A percentile compares a stretch with the other conserved stretches of the same genome.
Evolutionary conservation across 2,329 filamentous ascomycete genomes (phyloP).

Genomic region (Ilyonectria mors-panacis): DNA sequence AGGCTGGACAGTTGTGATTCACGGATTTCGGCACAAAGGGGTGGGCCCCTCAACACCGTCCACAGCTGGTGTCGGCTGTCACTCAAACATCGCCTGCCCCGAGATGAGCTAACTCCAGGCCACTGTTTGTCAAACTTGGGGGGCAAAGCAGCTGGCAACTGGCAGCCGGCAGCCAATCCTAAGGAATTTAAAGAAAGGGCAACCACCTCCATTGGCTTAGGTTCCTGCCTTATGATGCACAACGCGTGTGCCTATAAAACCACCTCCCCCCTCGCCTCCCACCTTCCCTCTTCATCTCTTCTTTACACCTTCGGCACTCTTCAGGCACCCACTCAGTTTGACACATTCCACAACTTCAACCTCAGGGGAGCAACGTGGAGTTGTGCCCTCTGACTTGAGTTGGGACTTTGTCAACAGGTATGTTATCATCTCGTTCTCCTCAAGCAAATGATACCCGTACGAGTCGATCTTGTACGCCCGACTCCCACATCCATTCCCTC

Average conservation of each 20-base stretch:
- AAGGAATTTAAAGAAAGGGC: neutral
- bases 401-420: slow-evolving; percentile 24
- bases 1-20: neutral
- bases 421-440: slow-evolving; percentile 1
- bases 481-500: no score
- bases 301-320: slow-evolving; percentile 20
- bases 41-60: neutral
- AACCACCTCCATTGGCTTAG: neutral
- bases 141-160: neutral
- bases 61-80: neutral
- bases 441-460: neutral
- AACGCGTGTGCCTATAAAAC: neutral
- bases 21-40: neutral
- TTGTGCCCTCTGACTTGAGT: slow-evolving; percentile 27
- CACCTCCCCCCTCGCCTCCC: neutral
- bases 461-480: neutral
- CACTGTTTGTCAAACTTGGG: neutral
- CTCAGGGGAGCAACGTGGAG: slow-evolving; percentile 35
- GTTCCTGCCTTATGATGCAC: slow-evolving; percentile 10
- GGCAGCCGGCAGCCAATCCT: neutral
- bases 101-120: neutral
- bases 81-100: neutral
- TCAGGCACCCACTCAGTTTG: slow-evolving; percentile 6
- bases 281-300: slow-evolving; percentile 12
- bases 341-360: slow-evolving; percentile 13